Evolutionary conservation across 257 asterid species (phyloP), one percentile per base, ranked within the genome.

Genomic region (Coffea canephora): DNA sequence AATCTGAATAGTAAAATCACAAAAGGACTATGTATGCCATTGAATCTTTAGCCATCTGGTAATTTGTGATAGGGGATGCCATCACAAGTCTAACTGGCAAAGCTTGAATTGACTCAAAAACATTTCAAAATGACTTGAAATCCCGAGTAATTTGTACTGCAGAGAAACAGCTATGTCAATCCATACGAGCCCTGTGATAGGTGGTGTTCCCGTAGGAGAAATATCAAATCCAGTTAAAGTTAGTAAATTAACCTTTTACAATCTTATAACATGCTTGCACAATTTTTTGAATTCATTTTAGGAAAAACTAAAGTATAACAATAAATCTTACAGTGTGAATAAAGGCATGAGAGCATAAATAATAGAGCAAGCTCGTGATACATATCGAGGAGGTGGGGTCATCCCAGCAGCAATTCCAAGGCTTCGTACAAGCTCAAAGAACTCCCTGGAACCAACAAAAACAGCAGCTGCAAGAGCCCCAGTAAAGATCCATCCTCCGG

Each of bases 381-480:
- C 90, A 67, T 84, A 92, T 88, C 93, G 91, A 84, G 99, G 97
- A 80, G 97, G 99, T 78, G 99, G 97, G 75, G 99, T 90, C 97
- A 94, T 94, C 84, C 99, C 99, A 85, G 91, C 86, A 75, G 97
- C 91, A 81, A 92, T 94, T 82, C 98, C 98, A 49, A 90, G 96
- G 76, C 99, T 94, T 85, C 99, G 88, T 77, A 96, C 97, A 81
- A 94, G 93, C 87, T 91, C 99, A 90, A 96, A 94, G 85, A 91
- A 96, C 90, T 96, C 98, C 81, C 97, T 88, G 13, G 98, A 81
- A 79, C 91, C 97, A 79, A 89, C 79, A 87, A 94, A 92, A 41
- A 89, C 93, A 78, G 96, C 92, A 79, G 96, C 97, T 49, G 99
- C 84, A 78, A 96, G 85, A 76, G 88, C 94, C 69, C 89, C 73